A percentile compares a stretch with the other conserved stretches of the same genome.
Conservation (phyloP, 805 yeast genomes). For the Isabelozyma pseudorhagii region DNA sequence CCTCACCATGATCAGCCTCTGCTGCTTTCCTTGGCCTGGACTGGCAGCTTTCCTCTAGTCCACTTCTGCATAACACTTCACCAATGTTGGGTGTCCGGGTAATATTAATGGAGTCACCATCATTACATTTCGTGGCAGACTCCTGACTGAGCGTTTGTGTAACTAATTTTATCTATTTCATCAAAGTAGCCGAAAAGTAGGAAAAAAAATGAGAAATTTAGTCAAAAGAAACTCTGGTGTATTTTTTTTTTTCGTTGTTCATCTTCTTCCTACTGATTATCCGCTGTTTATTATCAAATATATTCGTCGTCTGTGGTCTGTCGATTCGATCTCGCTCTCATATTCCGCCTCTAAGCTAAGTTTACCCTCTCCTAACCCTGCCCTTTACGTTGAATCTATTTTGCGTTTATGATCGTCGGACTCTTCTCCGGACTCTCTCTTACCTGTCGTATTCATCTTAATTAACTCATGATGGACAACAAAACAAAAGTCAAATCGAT, state of each 20-base stretch:
- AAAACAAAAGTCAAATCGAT: slow-evolving; percentile 36
- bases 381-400: too few species aligned
- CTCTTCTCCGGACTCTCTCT: neutral
- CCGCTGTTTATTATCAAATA: neutral
- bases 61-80: too few species aligned
- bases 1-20: too few species aligned
- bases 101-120: too few species aligned
- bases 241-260: slow-evolving; percentile 1
- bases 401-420: neutral
- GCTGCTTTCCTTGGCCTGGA: too few species aligned
- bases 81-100: too few species aligned
- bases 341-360: too few species aligned
- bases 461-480: slow-evolving; percentile 27
- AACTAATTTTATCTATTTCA: neutral
- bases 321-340: too few species aligned
- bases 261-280: neutral
- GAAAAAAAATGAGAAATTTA: neutral
- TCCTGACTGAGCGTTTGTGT: neutral
- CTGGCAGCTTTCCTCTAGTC: too few species aligned
- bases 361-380: too few species aligned
- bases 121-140: too few species aligned
- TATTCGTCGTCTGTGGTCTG: too few species aligned
- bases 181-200: neutral
- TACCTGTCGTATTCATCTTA: neutral
- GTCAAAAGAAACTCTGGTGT: neutral